Base-by-base conservation (phyloP, 805 yeast species). In the Candida boidinii region DNA sequence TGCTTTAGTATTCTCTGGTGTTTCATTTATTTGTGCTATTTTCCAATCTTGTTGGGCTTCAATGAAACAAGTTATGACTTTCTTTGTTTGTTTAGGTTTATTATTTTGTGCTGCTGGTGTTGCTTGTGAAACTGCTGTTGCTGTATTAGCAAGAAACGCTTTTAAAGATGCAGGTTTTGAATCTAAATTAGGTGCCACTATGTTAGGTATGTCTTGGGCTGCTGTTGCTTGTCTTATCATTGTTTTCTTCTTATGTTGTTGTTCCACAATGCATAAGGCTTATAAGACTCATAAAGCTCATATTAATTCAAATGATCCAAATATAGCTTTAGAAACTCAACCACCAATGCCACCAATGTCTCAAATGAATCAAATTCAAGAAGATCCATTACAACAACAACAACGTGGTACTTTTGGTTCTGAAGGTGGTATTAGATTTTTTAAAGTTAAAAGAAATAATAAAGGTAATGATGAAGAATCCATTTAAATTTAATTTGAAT, bases 121-220 rank as follows among this genome's bases (percentile, higher is more conserved):
- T 28, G 62, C 83, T 10, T 62, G 79, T 50, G 72, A 76, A 54
- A 85, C 95, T 22, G 92, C 94, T 3, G 82, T 73, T 28, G 56
- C 70, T 39, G 94, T 80, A n/a, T 51, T 82, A 62, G 92, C 84
- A 29, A 78, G 68, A 53, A 66, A 75, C 46, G 79, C 80, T 18
- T 88, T 88, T 70, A 49, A 55, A 25, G 52, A 60, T 38, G 70
- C 55, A 19, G 67, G 61, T 27, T 49, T 63, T 40, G 37, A 43
- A 12, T 66, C 76, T 26, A 60, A 66, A 34, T 41, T 81, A 37
- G 84, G 86, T 39, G 65, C 73, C 21, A 58, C 71, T 29, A 56
- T 71, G 48, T 53, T 76, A 52, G 88, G 81, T 48, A 49, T 80
- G 35, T 50, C 76, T 6, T 83, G 94, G 94, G 80, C 86, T 32